Evolutionary conservation across 2,329 filamentous ascomycete species (phyloP), one percentile per base, ranked within the genome.

Genomic region (Fusarium nurragi): DNA sequence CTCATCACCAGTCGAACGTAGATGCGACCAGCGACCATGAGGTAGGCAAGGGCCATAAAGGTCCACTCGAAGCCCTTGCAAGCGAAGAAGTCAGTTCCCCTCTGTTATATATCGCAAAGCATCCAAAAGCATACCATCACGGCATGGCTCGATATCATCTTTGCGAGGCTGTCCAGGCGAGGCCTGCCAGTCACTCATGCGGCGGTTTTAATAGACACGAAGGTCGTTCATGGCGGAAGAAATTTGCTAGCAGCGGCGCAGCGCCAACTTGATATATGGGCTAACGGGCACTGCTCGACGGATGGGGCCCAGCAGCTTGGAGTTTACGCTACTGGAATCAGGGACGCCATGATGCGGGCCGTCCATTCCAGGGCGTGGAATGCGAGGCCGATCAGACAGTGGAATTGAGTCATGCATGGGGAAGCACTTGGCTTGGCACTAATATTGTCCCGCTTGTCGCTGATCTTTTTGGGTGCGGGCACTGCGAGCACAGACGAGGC

Each of bases 61-160:
- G 40, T 40, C 54, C 54, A 57, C 37, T 56, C 54, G 0, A 57
- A 56, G 30, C 51, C 51, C 51, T 56, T 6, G 4, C 3, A 4
- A 5, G 13, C 18, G 2, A 37, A 23, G 13, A 16, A 1, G 1
- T 40, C 8, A 23, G 11, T 13, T n/a, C 14, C 14, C 12, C 25
- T 26, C 25, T 3, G 5, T 12, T 4, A 26, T 12, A 3, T 26
- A 11, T 26, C 25, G 10, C n/a, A n/a, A 16, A 43, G 25, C 2
- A 23, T 18, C 16, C 4, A 1, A 9, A 6, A 4, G 18, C 18
- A 13, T 30, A 56, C 48, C 38, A 56, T 54, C 1, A 57, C 54
- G n/a, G 39, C 54, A 11, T 16, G 39, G 12, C 54, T 57, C 16
- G 54, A 48, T 23, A 57, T 57, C 54, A 57, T 57, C 8, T 7